Conservation (phyloP, 2,329 filamentous ascomycete species). For the Monosporascus sp. region DNA sequence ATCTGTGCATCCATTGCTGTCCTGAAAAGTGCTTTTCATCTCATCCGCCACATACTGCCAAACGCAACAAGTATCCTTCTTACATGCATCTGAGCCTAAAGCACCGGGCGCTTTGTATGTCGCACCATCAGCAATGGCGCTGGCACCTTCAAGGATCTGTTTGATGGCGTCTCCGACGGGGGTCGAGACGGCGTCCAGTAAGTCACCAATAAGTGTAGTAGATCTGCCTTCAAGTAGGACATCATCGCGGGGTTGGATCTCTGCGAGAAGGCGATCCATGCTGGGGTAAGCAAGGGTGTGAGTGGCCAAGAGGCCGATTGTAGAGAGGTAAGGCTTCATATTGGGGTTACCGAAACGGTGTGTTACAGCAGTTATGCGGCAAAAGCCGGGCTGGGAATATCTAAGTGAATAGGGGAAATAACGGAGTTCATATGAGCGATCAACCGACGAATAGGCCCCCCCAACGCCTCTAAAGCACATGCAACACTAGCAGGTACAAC, state of each 20-base stretch:
- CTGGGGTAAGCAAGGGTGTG: slow-evolving; percentile 19
- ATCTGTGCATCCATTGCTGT: slow-evolving; percentile 30
- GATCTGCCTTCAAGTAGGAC: slow-evolving; percentile 12
- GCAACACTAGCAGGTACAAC: background rate
- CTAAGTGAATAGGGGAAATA: background rate
- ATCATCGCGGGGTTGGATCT: slow-evolving; percentile 18
- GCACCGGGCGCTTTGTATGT: slow-evolving; percentile 16
- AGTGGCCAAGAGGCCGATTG: slow-evolving; percentile 8
- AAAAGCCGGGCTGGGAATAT: too few species aligned
- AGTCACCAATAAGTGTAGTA: slow-evolving; percentile 18
- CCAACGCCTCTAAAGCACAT: background rate
- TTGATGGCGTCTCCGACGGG: slow-evolving; percentile 15
- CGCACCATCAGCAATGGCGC: slow-evolving; percentile 8
- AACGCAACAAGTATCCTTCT: slow-evolving; percentile 29
- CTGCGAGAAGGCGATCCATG: slow-evolving; percentile 16
- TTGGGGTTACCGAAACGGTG: background rate
- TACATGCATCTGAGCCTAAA: slow-evolving; percentile 19
- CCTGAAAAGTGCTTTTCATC: slow-evolving; percentile 29
- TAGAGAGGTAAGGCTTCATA: slow-evolving; percentile 17
- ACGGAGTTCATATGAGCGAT: background rate
- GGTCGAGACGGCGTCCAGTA: slow-evolving; percentile 7
- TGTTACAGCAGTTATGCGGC: background rate
- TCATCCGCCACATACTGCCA: slow-evolving; percentile 35
- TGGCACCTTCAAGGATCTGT: slow-evolving; percentile 13
- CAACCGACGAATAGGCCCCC: background rate